Base-by-base conservation (phyloP, 495 filamentous ascomycete species). In the Penicillium crystallinum region DNA sequence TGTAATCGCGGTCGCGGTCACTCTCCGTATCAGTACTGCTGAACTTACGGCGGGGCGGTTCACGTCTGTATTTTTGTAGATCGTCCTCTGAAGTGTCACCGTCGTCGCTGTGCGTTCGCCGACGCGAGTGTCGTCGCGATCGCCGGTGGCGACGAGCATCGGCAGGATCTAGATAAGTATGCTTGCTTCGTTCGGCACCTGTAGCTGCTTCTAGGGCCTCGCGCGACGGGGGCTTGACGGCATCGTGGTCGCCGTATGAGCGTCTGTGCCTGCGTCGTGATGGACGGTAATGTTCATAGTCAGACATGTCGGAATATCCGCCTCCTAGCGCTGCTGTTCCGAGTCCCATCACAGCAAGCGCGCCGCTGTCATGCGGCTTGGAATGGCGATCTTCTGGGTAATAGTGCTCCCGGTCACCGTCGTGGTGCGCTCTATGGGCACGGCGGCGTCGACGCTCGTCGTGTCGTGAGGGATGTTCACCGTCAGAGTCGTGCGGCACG, bases 251-350 rank as follows among this genome's bases (percentile, higher is more conserved):
- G 10, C 57, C 57, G 12, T 46, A 55, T 0, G 48, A 30, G 29
- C 48, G 52, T 48, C 55, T 46, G 19, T 54, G 60, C 4, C 37
- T 51, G n/a, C 45, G 53, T 34, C 50, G 29, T n/a, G 39, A 31
- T 1, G 58, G 31, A 9, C 56, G 59, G 23, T 54, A 19, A 0
- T 29, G 63, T 18, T 73, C 69, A 47, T 65, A 65, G 17, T 74
- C 67, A n/a, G 60, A 61, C 38, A 66, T 53, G 36, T 73, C 73
- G 3, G 66, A 66, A 48, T 72, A 73, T 18, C 65, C 68, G 34
- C 63, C 61, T 12, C 64, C 71, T 30, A 75, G 54, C 1, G 62
- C 74, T 2, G 71, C 73, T 3, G 74, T 76, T 17, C 74, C 73
- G 9, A 73, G 62, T 12, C 72, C 73, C 27, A 62, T 55, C 7